Conservation (phyloP, 805 yeast genomes). For the Yarrowia divulgata region DNA sequence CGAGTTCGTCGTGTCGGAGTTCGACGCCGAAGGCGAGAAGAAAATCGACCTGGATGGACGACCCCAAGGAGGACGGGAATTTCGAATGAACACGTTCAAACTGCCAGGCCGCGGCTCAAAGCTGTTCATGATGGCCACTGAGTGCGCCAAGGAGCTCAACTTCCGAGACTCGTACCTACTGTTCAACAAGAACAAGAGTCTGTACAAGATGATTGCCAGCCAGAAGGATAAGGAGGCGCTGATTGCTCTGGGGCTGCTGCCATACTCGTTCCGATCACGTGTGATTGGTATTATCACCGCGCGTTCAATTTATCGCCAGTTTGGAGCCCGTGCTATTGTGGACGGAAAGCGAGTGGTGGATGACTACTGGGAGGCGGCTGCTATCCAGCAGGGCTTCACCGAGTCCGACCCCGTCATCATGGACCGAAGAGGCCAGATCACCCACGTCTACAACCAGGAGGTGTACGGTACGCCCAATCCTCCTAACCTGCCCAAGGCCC, state of each 20-base stretch:
- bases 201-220: slow-evolving; percentile 52
- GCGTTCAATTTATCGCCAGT: slow-evolving; percentile 56
- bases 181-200: slow-evolving; percentile 53
- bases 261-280: slow-evolving; percentile 48
- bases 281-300: slow-evolving; percentile 54
- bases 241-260: slow-evolving; percentile 48
- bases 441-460: slow-evolving; percentile 35
- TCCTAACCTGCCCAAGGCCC: slow-evolving; percentile 28
- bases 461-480: slow-evolving; percentile 35
- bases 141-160: slow-evolving; percentile 54
- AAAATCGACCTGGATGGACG: slow-evolving; percentile 55
- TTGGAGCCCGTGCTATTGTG: slow-evolving; percentile 59
- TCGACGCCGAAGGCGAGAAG: slow-evolving; percentile 57
- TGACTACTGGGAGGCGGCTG: slow-evolving; percentile 63
- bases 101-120: slow-evolving; percentile 53
- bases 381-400: slow-evolving; percentile 55
- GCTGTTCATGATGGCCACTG: slow-evolving; percentile 54
- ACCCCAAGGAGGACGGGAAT: slow-evolving; percentile 53
- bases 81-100: slow-evolving; percentile 54
- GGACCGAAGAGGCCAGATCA: slow-evolving; percentile 45
- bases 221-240: slow-evolving; percentile 54
- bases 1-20: slow-evolving; percentile 49
- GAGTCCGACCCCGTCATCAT: slow-evolving; percentile 55
- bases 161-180: slow-evolving; percentile 62
- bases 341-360: slow-evolving; percentile 60